Evolutionary conservation across 192 early-diverging fungal species (phyloP).

Genomic region (Coemansia sp.): DNA sequence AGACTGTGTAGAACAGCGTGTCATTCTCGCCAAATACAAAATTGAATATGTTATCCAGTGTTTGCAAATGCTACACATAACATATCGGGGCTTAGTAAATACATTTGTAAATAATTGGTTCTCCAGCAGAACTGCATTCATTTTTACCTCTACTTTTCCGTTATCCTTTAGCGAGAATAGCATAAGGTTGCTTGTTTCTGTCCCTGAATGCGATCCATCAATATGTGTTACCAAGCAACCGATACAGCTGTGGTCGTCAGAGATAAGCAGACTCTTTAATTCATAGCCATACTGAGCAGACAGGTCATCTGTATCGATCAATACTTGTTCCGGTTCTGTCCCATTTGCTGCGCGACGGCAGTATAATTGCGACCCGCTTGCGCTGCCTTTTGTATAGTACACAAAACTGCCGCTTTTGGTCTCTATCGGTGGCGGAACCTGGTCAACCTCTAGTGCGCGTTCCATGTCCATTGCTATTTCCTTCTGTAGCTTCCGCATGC

Average conservation of each 20-base stretch:
- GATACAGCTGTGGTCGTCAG: conserved; percentile 31
- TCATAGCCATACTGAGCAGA: conserved; percentile 8
- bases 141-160: conserved; percentile 24
- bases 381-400: conserved; percentile 21
- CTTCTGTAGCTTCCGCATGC: conserved; percentile 22
- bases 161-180: conserved; percentile 15
- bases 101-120: too few relatives aligned
- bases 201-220: conserved; percentile 3
- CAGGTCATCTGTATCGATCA: conserved; percentile 29
- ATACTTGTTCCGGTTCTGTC: conserved; percentile 20
- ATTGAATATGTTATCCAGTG: conserved; percentile 57
- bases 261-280: conserved; percentile 41
- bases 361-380: conserved; percentile 22
- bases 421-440: conserved; percentile 44
- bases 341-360: conserved; percentile 19
- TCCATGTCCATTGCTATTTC: conserved; percentile 35
- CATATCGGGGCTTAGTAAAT: not conserved
- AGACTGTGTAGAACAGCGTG: conserved; percentile 67
- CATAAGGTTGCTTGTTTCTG: conserved; percentile 34
- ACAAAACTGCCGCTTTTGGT: conserved; percentile 35
- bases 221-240: conserved; percentile 27
- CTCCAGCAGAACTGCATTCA: not conserved
- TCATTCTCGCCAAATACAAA: conserved; percentile 64
- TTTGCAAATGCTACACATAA: conserved; percentile 30
- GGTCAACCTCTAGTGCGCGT: conserved; percentile 36